Conservation (phyloP, 2,329 filamentous ascomycete genomes). For the Endocalyx cinctus region DNA sequence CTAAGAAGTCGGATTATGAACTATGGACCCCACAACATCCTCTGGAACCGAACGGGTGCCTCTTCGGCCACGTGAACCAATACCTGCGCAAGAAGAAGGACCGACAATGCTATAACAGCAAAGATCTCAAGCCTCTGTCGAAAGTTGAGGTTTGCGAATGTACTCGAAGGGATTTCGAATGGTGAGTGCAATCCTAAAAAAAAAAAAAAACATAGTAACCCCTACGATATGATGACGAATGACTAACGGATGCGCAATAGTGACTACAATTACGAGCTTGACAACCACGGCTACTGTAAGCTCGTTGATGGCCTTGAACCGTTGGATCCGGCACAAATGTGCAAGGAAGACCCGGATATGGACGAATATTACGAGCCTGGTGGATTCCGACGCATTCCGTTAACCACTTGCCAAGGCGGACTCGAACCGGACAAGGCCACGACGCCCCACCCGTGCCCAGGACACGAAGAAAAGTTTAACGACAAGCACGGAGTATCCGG, state of each 20-base stretch:
- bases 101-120: slow-evolving; percentile 75
- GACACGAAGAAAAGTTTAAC: slow-evolving; percentile 77
- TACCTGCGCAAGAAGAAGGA: slow-evolving; percentile 88
- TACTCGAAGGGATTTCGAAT: slow-evolving; percentile 84
- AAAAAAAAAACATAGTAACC: slow-evolving; percentile 1
- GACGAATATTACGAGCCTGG: slow-evolving; percentile 79
- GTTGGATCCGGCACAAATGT: slow-evolving; percentile 45
- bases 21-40: slow-evolving; percentile 88
- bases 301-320: slow-evolving; percentile 71
- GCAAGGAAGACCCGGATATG: slow-evolving; percentile 58
- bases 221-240: slow-evolving; percentile 10
- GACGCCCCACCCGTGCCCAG: slow-evolving; percentile 61
- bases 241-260: slow-evolving; percentile 40
- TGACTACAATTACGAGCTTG: slow-evolving; percentile 89
- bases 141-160: slow-evolving; percentile 77
- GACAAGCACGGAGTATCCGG: slow-evolving; percentile 65
- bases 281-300: slow-evolving; percentile 69
- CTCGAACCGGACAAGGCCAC: slow-evolving; percentile 66
- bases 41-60: slow-evolving; percentile 68
- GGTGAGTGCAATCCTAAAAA: slow-evolving; percentile 49
- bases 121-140: slow-evolving; percentile 66
- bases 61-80: slow-evolving; percentile 86
- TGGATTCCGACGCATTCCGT: slow-evolving; percentile 82
- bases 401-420: slow-evolving; percentile 81
- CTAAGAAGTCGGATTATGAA: slow-evolving; percentile 64